Evolutionary conservation across 2,329 filamentous ascomycete species (phyloP).

Genomic region (Biscogniauxia mediterranea): DNA sequence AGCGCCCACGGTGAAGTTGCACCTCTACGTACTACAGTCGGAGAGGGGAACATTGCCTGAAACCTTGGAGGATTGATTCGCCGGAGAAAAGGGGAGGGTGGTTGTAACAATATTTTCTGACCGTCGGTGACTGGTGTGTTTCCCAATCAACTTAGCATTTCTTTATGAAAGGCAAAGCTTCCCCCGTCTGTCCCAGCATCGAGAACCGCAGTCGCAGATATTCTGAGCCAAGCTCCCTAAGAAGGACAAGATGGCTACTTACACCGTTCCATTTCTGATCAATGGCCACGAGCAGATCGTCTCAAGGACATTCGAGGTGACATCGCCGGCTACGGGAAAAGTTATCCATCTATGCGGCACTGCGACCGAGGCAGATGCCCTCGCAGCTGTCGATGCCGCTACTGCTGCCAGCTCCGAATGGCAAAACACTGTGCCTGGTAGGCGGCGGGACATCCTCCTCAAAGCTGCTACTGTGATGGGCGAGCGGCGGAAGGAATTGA

Average conservation of each 20-base stretch:
- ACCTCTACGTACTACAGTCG: no score
- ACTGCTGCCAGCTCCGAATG: constrained; percentile 13
- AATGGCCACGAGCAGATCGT: constrained; percentile 45
- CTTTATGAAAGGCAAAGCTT: not conserved
- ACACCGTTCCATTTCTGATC: constrained; percentile 42
- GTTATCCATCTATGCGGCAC: constrained; percentile 55
- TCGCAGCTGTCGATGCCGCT: constrained; percentile 17
- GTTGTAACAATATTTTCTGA: not conserved
- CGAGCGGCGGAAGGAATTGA: constrained; percentile 57
- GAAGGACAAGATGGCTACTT: constrained; percentile 22
- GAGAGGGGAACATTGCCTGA: not conserved
- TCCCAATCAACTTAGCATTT: not conserved
- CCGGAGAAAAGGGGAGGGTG: not conserved
- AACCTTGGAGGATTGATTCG: not conserved
- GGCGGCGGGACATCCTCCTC: constrained; percentile 68
- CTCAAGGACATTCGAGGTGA: constrained; percentile 53
- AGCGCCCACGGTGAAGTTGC: no score
- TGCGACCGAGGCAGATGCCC: constrained; percentile 44
- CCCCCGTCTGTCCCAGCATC: not conserved
- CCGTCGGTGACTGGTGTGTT: not conserved
- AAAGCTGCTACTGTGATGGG: constrained; percentile 66
- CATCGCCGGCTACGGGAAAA: constrained; percentile 51
- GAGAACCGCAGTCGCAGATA: not conserved
- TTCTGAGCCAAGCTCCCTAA: constrained; percentile 5
- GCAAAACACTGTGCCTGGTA: constrained; percentile 43